Conservation (phyloP, 768 basidiomycete species). For the Suillus brevipes region DNA sequence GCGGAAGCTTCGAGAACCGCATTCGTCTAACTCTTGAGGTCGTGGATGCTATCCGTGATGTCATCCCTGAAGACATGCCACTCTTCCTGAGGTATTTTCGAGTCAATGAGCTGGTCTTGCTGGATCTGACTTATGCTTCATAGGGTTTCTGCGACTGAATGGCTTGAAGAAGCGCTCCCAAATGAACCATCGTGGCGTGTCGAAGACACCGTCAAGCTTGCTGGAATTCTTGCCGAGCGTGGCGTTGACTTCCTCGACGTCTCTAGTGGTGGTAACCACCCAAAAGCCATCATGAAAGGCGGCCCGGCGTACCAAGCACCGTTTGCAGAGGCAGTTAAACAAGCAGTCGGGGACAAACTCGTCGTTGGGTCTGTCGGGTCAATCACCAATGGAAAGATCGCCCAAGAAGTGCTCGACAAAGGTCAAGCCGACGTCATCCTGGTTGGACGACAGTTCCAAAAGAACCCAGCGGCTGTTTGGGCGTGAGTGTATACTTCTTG, state of each 20-base stretch:
- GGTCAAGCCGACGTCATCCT: slow-evolving; percentile 48
- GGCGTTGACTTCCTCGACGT: slow-evolving; percentile 80
- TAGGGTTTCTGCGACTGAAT: slow-evolving; percentile 73
- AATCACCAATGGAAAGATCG: slow-evolving; percentile 39
- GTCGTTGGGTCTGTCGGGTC: slow-evolving; percentile 26
- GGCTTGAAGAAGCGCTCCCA: slow-evolving; percentile 59
- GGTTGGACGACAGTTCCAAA: slow-evolving; percentile 54
- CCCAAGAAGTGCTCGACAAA: slow-evolving; percentile 43
- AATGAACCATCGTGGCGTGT: slow-evolving; percentile 66
- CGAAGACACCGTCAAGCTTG: slow-evolving; percentile 66
- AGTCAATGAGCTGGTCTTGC: background rate
- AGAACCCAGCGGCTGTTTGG: slow-evolving; percentile 54
- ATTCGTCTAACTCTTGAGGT: slow-evolving; percentile 61
- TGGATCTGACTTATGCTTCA: background rate
- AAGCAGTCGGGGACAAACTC: slow-evolving; percentile 43
- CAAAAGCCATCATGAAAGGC: slow-evolving; percentile 32
- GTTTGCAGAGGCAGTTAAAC: slow-evolving; percentile 54
- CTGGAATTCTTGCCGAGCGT: slow-evolving; percentile 55
- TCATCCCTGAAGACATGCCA: slow-evolving; percentile 62
- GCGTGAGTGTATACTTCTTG: slow-evolving; percentile 21
- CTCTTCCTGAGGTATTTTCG: slow-evolving; percentile 61
- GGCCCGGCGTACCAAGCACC: slow-evolving; percentile 53
- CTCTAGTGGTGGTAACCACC: slow-evolving; percentile 60
- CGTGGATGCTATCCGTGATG: slow-evolving; percentile 59
- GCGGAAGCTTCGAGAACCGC: slow-evolving; percentile 72